phyloP scores from a whole-genome alignment of 2,329 filamentous ascomycete genomes.

The Oidium heveae region DNA sequence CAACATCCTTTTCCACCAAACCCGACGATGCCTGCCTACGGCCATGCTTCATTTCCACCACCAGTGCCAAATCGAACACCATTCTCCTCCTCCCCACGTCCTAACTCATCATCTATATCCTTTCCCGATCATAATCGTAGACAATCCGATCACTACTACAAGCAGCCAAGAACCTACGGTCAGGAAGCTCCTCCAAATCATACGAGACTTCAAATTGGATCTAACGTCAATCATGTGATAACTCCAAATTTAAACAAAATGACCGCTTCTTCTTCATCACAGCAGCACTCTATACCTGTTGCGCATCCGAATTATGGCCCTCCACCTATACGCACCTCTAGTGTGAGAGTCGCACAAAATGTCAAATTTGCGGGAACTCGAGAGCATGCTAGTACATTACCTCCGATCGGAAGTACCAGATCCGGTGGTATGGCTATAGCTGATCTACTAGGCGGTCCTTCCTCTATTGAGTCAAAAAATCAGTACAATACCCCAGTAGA shows the following conservation, averaged over 20 bases:
- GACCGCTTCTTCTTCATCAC: slow-evolving; percentile 25
- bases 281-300: slow-evolving; percentile 15
- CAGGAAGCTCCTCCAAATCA: slow-evolving; percentile 12
- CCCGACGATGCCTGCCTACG: slow-evolving; percentile 12
- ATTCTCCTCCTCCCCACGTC: slow-evolving; percentile 12
- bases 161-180: slow-evolving; percentile 10
- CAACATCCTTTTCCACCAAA: slow-evolving; percentile 13
- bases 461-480: slow-evolving; percentile 19
- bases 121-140: slow-evolving; percentile 13
- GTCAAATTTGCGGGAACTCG: slow-evolving; percentile 22
- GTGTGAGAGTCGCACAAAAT: slow-evolving; percentile 18
- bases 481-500: slow-evolving; percentile 22
- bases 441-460: slow-evolving; percentile 36
- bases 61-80: slow-evolving; percentile 7
- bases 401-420: slow-evolving; percentile 24
- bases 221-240: slow-evolving; percentile 13
- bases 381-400: slow-evolving; percentile 24
- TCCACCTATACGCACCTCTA: slow-evolving; percentile 10
- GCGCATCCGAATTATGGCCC: slow-evolving; percentile 14
- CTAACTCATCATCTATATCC: slow-evolving; percentile 8
- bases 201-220: slow-evolving; percentile 13
- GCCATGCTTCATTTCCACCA: slow-evolving; percentile 11
- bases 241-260: slow-evolving; percentile 15
- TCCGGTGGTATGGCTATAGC: slow-evolving; percentile 42
- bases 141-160: slow-evolving; percentile 14